A percentile compares a stretch with the other conserved stretches of the same genome.
phyloP scores from a whole-genome alignment of 2,329 filamentous ascomycete genomes.

The Teratosphaeriaceae sp. region DNA sequence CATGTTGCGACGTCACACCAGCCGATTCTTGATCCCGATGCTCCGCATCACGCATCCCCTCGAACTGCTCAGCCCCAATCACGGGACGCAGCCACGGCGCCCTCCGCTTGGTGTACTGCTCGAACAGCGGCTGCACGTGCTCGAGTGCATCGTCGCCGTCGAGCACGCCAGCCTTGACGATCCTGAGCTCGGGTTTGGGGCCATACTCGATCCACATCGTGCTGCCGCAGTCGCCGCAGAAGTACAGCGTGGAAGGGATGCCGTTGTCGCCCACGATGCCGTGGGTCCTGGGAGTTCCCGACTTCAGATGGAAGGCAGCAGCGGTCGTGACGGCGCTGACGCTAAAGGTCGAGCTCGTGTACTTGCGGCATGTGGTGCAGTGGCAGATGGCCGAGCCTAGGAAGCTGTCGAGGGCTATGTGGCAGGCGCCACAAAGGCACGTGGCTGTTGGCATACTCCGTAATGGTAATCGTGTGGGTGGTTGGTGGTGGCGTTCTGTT shows the following conservation, averaged over 20 bases:
- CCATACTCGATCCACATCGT: background rate
- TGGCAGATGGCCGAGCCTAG: background rate
- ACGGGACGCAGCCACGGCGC: no score
- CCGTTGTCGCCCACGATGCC: background rate
- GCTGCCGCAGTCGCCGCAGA: conserved; percentile 1
- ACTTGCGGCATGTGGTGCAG: background rate
- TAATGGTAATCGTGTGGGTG: no score
- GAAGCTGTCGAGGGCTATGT: background rate
- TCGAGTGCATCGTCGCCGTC: background rate
- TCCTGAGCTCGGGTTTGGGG: background rate
- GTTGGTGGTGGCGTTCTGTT: no score
- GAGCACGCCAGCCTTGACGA: background rate
- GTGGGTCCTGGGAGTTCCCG: background rate
- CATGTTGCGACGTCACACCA: no score
- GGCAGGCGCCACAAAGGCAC: background rate
- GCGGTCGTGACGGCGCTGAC: background rate
- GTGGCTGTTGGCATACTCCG: background rate
- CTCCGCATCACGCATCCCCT: no score
- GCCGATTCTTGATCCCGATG: no score
- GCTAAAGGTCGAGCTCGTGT: background rate
- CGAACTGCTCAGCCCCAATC: no score
- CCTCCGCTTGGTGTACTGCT: no score
- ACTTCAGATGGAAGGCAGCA: background rate
- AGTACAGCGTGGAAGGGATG: background rate
- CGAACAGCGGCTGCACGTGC: background rate